Conservation (phyloP, 441 rosid genomes). For the Kokia cookei region DNA sequence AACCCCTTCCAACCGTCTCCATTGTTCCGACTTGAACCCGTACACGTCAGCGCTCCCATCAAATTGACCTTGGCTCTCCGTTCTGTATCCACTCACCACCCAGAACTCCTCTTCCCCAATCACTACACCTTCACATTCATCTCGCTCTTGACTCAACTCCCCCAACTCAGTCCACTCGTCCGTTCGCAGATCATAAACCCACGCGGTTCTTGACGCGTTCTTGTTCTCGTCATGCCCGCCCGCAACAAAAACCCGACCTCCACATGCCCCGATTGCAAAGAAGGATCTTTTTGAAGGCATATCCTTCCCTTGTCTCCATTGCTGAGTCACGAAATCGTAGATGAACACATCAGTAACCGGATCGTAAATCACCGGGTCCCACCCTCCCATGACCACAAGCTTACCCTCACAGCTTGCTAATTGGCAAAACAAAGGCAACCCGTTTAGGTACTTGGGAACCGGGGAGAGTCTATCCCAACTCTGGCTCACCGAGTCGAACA, state of each 20-base stretch:
- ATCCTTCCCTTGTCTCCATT: background rate
- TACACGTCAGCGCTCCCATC: slow-evolving; percentile 7
- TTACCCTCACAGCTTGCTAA: slow-evolving; percentile 33
- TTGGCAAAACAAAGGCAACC: slow-evolving; percentile 44
- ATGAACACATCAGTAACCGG: background rate
- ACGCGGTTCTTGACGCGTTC: slow-evolving; percentile 28
- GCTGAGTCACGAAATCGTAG: background rate
- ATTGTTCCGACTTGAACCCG: background rate
- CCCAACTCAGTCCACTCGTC: background rate
- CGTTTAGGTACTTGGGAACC: background rate
- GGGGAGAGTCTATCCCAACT: background rate
- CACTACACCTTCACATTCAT: slow-evolving; percentile 40
- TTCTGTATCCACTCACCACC: slow-evolving; percentile 40
- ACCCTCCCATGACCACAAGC: slow-evolving; percentile 39
- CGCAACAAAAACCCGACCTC: background rate
- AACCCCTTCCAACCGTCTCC: background rate
- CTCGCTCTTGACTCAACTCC: slow-evolving; percentile 25
- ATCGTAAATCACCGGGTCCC: slow-evolving; percentile 16
- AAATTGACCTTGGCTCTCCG: slow-evolving; percentile 36
- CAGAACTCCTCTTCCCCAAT: slow-evolving; percentile 32
- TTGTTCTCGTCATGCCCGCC: background rate
- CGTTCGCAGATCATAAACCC: background rate
- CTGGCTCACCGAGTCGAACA: background rate
- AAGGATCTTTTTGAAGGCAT: background rate
- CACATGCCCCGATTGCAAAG: background rate